Base-by-base conservation (phyloP, 2,329 filamentous ascomycete genomes). In the Alternaria atra region DNA sequence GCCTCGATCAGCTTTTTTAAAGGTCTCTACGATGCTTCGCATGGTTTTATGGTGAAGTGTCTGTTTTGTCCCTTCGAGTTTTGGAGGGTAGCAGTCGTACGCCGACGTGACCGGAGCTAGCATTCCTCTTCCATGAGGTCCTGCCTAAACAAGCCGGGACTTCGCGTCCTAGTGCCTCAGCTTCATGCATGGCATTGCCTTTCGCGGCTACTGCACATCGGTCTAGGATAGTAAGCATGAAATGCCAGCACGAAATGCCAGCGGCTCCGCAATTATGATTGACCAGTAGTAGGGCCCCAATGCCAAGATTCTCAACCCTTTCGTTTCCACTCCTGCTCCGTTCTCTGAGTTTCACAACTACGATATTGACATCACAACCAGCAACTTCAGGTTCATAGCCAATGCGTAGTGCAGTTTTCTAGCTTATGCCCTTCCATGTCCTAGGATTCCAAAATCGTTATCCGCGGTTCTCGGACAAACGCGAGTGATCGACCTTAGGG, bases 1-100 rank as follows among this genome's bases (percentile, higher is more conserved):
- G 68, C 10, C 56, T 72, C 17, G 64, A 67, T 42, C 56, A 60
- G 1, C 65, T 69, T 10, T 69, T 66, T 32, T 71, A 44, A 39
- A 30, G 5, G 20, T 7, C 12, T 25, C 39, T 27, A 35, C 13
- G 20, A n/a, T 37, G 32, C 13, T 35, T n/a, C 15, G 46, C 32
- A 37, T 7, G 30, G 20, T 50, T 23, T 20, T 13, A 20, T 35
- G 46, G 46, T 20, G 46, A 34, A 23, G 15, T 15, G 7, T n/a
- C 30, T 12, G 10, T 34, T 23, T 48, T 12, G 17, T 35, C 17
- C 25, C 30, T 23, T 50, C 42, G 23, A 25, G 8, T n/a, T 50
- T 37, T 13, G 25, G 13, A 50, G 23, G 13, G 23, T 23, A 32
- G 46, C 46, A 37, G 20, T 25, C 32, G 15, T 25, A 27, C 23